phyloP scores from a whole-genome alignment of 2,329 filamentous ascomycete genomes.

The Penicillium paneum region DNA sequence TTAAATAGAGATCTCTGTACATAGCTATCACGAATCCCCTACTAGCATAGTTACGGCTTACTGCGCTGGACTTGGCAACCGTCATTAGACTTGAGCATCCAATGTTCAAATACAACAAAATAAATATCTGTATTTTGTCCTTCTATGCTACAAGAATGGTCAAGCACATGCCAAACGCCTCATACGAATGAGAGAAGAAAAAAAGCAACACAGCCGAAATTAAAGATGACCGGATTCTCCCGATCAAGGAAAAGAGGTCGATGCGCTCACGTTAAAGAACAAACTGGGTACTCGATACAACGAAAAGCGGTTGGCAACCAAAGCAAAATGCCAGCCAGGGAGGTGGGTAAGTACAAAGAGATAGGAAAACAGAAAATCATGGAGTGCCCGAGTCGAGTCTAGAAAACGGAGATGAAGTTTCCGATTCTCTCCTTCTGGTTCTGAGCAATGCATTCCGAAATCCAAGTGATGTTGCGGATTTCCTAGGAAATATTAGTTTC shows the following conservation, averaged over 20 bases:
- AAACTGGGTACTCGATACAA: slow-evolving; percentile 33
- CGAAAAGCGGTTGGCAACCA: slow-evolving; percentile 15
- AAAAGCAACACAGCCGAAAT: slow-evolving; percentile 21
- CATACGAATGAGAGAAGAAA: slow-evolving; percentile 4
- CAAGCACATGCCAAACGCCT: slow-evolving; percentile 28
- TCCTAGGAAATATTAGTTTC: slow-evolving; percentile 59
- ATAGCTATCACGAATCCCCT: neutral
- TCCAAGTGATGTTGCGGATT: slow-evolving; percentile 99
- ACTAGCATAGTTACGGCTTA: neutral
- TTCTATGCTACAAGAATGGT: slow-evolving; percentile 30
- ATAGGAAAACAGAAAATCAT: slow-evolving; percentile 12
- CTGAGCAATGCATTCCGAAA: slow-evolving; percentile 98
- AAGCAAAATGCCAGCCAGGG: slow-evolving; percentile 17
- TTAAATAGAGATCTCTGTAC: neutral
- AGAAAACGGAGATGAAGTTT: slow-evolving; percentile 99
- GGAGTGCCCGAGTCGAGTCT: slow-evolving; percentile 28
- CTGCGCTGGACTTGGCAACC: neutral
- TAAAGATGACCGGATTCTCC: slow-evolving; percentile 15
- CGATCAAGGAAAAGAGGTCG: slow-evolving; percentile 16
- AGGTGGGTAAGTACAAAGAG: slow-evolving; percentile 20
- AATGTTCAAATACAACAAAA: neutral
- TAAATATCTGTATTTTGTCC: slow-evolving; percentile 11
- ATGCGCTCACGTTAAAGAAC: slow-evolving; percentile 33
- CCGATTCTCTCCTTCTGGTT: slow-evolving; percentile 99
- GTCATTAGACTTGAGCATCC: neutral